These are phyloP conservation scores for Ophiognomonia clavigignenti-juglandacearum DNA, from an alignment of 2,329 filamentous ascomycete genomes.

Conservation along the genomic window DNA sequence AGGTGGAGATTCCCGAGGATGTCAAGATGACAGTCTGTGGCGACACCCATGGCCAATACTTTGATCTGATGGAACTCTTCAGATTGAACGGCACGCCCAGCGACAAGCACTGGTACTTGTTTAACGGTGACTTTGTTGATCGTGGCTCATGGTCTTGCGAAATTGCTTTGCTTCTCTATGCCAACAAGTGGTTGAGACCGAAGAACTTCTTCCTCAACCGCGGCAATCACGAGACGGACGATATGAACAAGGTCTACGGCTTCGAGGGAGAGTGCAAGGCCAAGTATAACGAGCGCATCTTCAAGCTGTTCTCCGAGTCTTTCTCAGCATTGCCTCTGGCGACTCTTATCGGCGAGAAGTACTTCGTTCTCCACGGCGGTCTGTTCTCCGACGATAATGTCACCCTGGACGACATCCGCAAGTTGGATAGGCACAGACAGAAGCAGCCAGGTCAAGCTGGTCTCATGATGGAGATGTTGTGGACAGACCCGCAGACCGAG, in stretches of 20 bases:
- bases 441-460: constrained; percentile 89
- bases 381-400: constrained; percentile 94
- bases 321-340: constrained; percentile 92
- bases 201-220: constrained; percentile 90
- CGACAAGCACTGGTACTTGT: constrained; percentile 88
- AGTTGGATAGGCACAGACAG: constrained; percentile 85
- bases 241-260: constrained; percentile 98
- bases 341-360: constrained; percentile 86
- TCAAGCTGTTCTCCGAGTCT: constrained; percentile 97
- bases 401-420: constrained; percentile 88
- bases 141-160: constrained; percentile 98
- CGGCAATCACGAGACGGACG: constrained; percentile 97
- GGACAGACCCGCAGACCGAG: constrained; percentile 89
- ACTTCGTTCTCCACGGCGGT: constrained; percentile 87
- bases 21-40: constrained; percentile 88
- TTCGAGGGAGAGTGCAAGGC: constrained; percentile 98
- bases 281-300: constrained; percentile 91
- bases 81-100: constrained; percentile 78
- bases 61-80: constrained; percentile 96
- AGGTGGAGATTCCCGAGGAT: constrained; percentile 74
- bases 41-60: constrained; percentile 98
- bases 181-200: constrained; percentile 93
- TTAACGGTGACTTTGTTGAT: constrained; percentile 98
- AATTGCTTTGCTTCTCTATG: constrained; percentile 87
- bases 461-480: constrained; percentile 99